Percentiles rank a stretch among this genome's conserved stretches.
These are phyloP conservation scores for Saururus chinensis DNA, from an alignment of 164 flowering plant species.

Conservation along the genomic window DNA sequence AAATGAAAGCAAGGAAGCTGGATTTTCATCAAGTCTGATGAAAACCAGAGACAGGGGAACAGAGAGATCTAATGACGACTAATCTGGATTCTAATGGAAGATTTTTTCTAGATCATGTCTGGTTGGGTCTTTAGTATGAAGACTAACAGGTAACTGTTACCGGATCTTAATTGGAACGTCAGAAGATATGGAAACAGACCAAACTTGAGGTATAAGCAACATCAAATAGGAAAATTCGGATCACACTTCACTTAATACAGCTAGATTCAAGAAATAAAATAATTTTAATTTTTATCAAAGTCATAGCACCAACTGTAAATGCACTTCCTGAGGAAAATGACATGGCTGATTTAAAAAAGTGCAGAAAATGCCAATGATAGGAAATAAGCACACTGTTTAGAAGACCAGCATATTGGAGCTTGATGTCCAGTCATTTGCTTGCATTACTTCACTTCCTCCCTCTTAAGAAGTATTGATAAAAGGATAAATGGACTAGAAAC, in stretches of 20 bases:
- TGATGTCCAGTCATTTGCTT: too few relatives aligned
- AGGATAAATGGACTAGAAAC: too few relatives aligned
- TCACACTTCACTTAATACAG: not conserved
- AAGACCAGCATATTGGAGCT: too few relatives aligned
- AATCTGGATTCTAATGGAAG: not conserved
- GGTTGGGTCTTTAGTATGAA: not conserved
- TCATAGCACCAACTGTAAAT: not conserved
- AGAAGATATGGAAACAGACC: not conserved
- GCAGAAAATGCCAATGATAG: too few relatives aligned
- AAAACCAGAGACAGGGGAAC: not conserved
- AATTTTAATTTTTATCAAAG: not conserved
- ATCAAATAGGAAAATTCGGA: not conserved
- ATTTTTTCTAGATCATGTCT: not conserved
- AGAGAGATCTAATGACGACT: not conserved
- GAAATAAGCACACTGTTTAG: too few relatives aligned
- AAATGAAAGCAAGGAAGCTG: not conserved
- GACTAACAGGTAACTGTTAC: not conserved
- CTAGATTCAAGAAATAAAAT: too few relatives aligned
- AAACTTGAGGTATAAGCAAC: not conserved
- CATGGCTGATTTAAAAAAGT: not conserved
- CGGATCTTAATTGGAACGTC: not conserved
- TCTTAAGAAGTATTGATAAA: too few relatives aligned
- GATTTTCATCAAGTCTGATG: too few relatives aligned
- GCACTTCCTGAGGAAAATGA: not conserved
- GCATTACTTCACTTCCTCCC: too few relatives aligned